Percentiles rank a stretch among this genome's conserved stretches.
Evolutionary conservation across 129 eudicot genomes (phyloP).

Genomic region (Chrysanthemum makinoi): DNA sequence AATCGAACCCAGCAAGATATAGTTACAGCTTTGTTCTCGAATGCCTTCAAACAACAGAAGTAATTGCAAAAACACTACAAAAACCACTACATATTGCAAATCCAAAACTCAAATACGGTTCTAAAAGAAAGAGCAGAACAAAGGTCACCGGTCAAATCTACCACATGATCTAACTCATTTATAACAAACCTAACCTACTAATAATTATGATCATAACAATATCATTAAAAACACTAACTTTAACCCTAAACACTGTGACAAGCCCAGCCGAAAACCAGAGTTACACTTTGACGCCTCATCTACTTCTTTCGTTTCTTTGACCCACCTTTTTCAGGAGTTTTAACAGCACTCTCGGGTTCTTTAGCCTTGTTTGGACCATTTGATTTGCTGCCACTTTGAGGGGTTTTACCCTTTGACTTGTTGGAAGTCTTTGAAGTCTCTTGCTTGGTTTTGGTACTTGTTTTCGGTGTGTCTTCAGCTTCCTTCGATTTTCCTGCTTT

Average conservation of each 20-base stretch:
- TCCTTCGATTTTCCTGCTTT: slow-evolving; percentile 43
- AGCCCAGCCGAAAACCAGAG: slow-evolving; percentile 5
- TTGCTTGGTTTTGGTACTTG: slow-evolving; percentile 37
- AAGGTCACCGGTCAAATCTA: slow-evolving; percentile 21
- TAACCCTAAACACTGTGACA: slow-evolving; percentile 33
- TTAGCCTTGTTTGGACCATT: slow-evolving; percentile 42
- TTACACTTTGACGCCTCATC: slow-evolving; percentile 17
- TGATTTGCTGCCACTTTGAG: slow-evolving; percentile 38
- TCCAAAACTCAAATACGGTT: slow-evolving; percentile 25
- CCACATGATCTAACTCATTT: slow-evolving; percentile 35
- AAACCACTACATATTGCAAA: slow-evolving; percentile 6
- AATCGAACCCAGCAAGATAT: too few relatives aligned
- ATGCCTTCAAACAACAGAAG: neutral
- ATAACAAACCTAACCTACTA: slow-evolving; percentile 32
- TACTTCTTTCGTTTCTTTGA: slow-evolving; percentile 56
- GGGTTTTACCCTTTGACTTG: slow-evolving; percentile 63
- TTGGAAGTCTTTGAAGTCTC: slow-evolving; percentile 37
- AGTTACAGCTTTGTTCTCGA: neutral
- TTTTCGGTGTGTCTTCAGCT: slow-evolving; percentile 42
- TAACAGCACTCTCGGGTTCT: slow-evolving; percentile 35
- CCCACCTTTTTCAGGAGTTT: slow-evolving; percentile 53
- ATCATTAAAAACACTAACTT: slow-evolving; percentile 29
- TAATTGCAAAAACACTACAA: neutral
- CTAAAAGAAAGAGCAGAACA: slow-evolving; percentile 21
- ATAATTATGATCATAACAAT: slow-evolving; percentile 14